Conservation (phyloP, 768 basidiomycete species). For the Coprinopsis marcescibilis region DNA sequence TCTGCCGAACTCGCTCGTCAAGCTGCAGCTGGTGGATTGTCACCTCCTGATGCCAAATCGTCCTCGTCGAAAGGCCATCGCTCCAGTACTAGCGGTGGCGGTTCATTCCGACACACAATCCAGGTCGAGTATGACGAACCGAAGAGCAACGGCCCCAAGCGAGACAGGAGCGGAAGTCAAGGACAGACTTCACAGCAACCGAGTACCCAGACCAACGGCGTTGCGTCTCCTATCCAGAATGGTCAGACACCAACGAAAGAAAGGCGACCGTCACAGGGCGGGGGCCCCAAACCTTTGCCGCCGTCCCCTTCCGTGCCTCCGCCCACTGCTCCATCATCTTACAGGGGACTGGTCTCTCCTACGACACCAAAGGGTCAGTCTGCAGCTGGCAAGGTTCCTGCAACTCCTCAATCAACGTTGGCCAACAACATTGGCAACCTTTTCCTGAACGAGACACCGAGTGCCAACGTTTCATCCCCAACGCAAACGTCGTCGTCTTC, state of each 20-base stretch:
- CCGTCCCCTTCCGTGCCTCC: conserved; percentile 13
- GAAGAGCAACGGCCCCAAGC: conserved; percentile 26
- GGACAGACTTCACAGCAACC: conserved; percentile 10
- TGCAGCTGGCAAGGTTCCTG: too few species aligned
- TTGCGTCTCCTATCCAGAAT: background rate
- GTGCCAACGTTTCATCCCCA: conserved; percentile 32
- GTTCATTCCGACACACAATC: conserved; percentile 78
- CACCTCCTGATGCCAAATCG: conserved; percentile 10
- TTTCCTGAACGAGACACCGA: conserved; percentile 7
- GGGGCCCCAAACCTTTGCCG: conserved; percentile 28
- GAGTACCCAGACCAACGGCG: conserved; percentile 1
- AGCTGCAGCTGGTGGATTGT: conserved; percentile 7
- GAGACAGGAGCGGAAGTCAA: conserved; percentile 24
- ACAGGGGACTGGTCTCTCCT: conserved; percentile 10
- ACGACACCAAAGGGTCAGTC: conserved; percentile 7
- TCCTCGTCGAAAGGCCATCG: conserved; percentile 39
- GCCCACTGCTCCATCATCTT: conserved; percentile 4
- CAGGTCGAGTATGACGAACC: conserved; percentile 92
- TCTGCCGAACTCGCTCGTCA: conserved; percentile 15
- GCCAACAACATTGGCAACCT: too few species aligned
- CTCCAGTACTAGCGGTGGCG: conserved; percentile 36
- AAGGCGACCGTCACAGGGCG: conserved; percentile 25
- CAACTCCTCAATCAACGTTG: too few species aligned
- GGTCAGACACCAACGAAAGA: conserved; percentile 20
- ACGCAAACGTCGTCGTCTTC: conserved; percentile 20